These are phyloP conservation scores for Daldinia sp. DNA, from an alignment of 2,329 filamentous ascomycete species.

Conservation along the genomic window DNA sequence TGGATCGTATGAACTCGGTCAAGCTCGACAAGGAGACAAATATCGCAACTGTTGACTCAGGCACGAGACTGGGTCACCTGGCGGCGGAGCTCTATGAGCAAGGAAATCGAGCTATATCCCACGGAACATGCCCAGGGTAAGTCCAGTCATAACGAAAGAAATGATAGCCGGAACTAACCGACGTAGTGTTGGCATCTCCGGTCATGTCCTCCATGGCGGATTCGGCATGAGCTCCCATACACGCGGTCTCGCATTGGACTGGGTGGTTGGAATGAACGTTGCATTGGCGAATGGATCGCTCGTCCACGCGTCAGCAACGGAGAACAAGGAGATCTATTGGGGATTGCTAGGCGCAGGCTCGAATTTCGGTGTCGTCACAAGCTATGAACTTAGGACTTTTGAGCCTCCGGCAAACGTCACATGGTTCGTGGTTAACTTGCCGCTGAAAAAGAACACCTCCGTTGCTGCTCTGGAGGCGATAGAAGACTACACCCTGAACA, in stretches of 20 bases:
- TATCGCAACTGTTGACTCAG: slow-evolving; percentile 58
- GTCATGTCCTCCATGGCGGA: slow-evolving; percentile 55
- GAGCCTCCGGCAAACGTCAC: slow-evolving; percentile 50
- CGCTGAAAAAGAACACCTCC: slow-evolving; percentile 46
- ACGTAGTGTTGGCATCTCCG: slow-evolving; percentile 53
- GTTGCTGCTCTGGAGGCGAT: slow-evolving; percentile 63
- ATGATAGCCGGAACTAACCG: slow-evolving; percentile 27
- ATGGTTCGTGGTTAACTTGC: slow-evolving; percentile 49
- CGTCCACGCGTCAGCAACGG: slow-evolving; percentile 48
- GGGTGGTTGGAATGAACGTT: slow-evolving; percentile 54
- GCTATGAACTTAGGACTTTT: slow-evolving; percentile 51
- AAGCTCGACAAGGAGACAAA: slow-evolving; percentile 55
- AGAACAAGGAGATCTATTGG: slow-evolving; percentile 53
- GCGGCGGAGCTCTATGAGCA: slow-evolving; percentile 52
- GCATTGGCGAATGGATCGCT: slow-evolving; percentile 50
- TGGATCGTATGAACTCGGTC: slow-evolving; percentile 59
- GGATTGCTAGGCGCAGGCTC: slow-evolving; percentile 52
- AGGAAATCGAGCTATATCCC: slow-evolving; percentile 52
- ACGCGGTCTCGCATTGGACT: slow-evolving; percentile 61
- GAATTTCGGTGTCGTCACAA: slow-evolving; percentile 51
- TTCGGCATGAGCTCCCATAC: slow-evolving; percentile 56
- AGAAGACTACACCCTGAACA: slow-evolving; percentile 48
- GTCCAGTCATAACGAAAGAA: slow-evolving; percentile 23
- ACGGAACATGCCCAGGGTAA: slow-evolving; percentile 56
- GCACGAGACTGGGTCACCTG: slow-evolving; percentile 58